Conservation (phyloP, 768 basidiomycete species). For the Fomitopsis pulvina region DNA sequence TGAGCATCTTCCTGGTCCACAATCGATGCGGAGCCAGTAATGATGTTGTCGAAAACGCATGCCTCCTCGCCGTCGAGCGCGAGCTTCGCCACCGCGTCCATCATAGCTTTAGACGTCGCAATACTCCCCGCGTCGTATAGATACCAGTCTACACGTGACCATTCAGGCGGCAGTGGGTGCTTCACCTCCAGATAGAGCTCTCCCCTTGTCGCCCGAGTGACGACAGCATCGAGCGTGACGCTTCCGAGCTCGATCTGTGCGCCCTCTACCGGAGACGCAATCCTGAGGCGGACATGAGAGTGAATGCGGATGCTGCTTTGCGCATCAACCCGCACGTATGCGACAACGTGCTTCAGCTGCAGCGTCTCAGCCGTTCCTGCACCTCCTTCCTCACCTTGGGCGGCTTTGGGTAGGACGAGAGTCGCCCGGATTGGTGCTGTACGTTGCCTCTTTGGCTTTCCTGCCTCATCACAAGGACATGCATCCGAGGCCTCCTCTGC, state of each 20-base stretch:
- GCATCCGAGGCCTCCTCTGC: slow-evolving; percentile 62
- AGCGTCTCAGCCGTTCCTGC: neutral
- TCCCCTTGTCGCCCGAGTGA: slow-evolving; percentile 44
- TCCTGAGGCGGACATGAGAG: slow-evolving; percentile 58
- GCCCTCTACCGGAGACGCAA: slow-evolving; percentile 46
- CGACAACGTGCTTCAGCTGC: slow-evolving; percentile 28
- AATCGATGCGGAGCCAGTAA: slow-evolving; percentile 26
- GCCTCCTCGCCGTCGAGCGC: slow-evolving; percentile 35
- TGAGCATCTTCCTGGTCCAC: neutral
- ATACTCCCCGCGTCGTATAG: slow-evolving; percentile 57
- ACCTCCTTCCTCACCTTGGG: neutral
- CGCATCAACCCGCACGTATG: slow-evolving; percentile 50
- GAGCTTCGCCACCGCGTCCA: slow-evolving; percentile 51
- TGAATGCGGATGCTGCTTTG: slow-evolving; percentile 46
- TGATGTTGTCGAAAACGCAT: slow-evolving; percentile 44
- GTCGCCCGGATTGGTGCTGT: slow-evolving; percentile 37
- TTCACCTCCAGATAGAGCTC: slow-evolving; percentile 48
- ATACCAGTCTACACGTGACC: slow-evolving; percentile 54
- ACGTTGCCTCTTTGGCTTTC: slow-evolving; percentile 40
- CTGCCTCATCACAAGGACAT: slow-evolving; percentile 62
- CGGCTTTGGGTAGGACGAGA: slow-evolving; percentile 24
- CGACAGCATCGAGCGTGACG: slow-evolving; percentile 52
- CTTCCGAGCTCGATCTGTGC: slow-evolving; percentile 7
- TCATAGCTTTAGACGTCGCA: slow-evolving; percentile 58
- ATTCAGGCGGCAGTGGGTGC: slow-evolving; percentile 57